Base-by-base conservation (phyloP, 1,284 basidiomycete genomes). In the Earliella scabrosa region DNA sequence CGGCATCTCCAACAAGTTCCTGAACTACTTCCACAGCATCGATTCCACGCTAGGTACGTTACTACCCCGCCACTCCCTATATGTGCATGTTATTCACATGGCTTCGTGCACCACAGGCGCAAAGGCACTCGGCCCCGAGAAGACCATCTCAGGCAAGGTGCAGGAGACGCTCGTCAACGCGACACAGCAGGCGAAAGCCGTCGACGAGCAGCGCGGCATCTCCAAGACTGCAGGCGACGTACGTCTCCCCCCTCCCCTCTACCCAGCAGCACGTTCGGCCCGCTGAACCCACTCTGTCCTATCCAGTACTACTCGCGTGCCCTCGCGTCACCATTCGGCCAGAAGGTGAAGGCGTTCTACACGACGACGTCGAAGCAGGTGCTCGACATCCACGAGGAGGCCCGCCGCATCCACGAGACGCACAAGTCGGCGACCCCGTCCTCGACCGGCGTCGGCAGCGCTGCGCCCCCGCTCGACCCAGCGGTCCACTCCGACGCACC, bases 321-420 rank as follows among this genome's bases (percentile, higher is more conserved):
- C 3, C 77, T 96, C 29, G 45, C 79, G 26, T 93, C 91, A 21
- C 83, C 90, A 1, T 73, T 88, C 26, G 95, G 93, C n/a, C 82
- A 88, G 75, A 88, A 83, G 70, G 89, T 93, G 38, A 73, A 77
- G 35, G 67, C 73, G 0, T 95, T 94, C 73, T 95, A 95, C 76
- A 93, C 90, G 9, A 76, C 74, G 21, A 92, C 92, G 1, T 80
- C 86, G 27, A 95, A 95, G 73, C 88, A 93, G 68, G 85, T 92
- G 16, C 70, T 80, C 34, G 93, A 95, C 67, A 93, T 95, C 51
- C 93, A 95, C 68, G 92, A 93, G 66, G 93, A 96, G 72, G 93
- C 93, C 1, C 78, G 81, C 54, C 85, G 93, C 40, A 91, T 95
- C 66, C 82, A 84, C 26, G 80, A 81, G 21, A 73, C 79, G 54